A percentile compares a stretch with the other conserved stretches of the same genome.
These are phyloP conservation scores for Penicillium canariense DNA, from an alignment of 495 filamentous ascomycete genomes.

Conservation along the genomic window DNA sequence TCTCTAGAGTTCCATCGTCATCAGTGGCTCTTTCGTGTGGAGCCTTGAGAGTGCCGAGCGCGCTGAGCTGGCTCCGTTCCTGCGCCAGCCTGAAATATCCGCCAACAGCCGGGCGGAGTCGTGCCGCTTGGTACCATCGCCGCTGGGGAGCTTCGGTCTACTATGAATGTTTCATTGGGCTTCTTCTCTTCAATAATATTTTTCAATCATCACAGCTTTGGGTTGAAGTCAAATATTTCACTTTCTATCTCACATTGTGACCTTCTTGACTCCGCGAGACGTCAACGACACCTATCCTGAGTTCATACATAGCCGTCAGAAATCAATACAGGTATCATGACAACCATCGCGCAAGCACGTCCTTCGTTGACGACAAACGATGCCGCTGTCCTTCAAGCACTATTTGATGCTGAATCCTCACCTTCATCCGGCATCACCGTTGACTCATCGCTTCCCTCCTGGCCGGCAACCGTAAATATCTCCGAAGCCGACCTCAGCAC, in stretches of 20 bases:
- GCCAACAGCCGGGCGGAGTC: conserved; percentile 21
- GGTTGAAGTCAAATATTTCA: too few relatives aligned
- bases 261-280: too few relatives aligned
- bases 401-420: conserved; percentile 76
- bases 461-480: conserved; percentile 45
- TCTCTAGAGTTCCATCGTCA: neutral
- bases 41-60: neutral
- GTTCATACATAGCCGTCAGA: too few relatives aligned
- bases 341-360: conserved; percentile 42
- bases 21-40: neutral
- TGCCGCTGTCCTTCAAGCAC: conserved; percentile 66
- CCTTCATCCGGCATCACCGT: conserved; percentile 53
- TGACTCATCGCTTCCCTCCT: conserved; percentile 56
- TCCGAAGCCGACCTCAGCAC: conserved; percentile 17
- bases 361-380: conserved; percentile 65
- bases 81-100: conserved; percentile 24
- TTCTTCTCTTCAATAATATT: too few relatives aligned
- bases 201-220: too few relatives aligned
- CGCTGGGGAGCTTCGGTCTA: neutral
- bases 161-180: neutral
- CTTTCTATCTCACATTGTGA: too few relatives aligned
- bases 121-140: conserved; percentile 1
- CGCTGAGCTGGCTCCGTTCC: conserved; percentile 9
- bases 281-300: neutral
- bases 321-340: too few relatives aligned